Base-by-base conservation (phyloP, 164 flowering plant species). In the Aristolochia californica region DNA sequence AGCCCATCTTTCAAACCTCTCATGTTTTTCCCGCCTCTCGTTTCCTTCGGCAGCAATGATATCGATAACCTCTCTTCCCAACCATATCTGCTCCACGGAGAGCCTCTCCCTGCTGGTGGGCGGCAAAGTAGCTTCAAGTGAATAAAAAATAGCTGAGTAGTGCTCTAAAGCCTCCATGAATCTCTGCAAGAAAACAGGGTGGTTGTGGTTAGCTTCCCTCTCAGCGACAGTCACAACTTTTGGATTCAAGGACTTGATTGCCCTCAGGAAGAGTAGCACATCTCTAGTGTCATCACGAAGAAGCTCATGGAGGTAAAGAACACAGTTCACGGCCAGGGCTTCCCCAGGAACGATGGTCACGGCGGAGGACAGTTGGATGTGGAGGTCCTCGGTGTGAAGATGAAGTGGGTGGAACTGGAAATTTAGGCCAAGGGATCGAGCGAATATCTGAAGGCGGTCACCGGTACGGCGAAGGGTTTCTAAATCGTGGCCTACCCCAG, bases 101-200 rank as follows among this genome's bases (percentile, higher is more conserved):
- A 79, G 53, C 73, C 98, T 74, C 71, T 93, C 95, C 48, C 70
- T 57, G 70, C 95, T 93, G 60, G 54, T 70, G 0, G 94, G 91
- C 2, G 97, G 98, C 63, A 88, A 60, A 2, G 95, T 89, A 0
- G 97, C 97, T 58, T 87, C 97, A 14, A 93, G 72, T 0, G 99
- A 89, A 11, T 87, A 87, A 58, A 87, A 93, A 5, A 89, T 44
- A 5, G 95, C 87, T 0, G 83, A 44, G 72, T 87, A 93, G 54
- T 89, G 83, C 20, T 84, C 88, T 64, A 85, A 25, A 0, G 97
- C 95, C 71, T 80, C 91, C 63, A 68, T 64, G 55, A 93, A 82
- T 57, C 95, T 69, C 57, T 70, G 74, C 63, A 75, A 5, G 72
- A 87, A 85, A 2, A 65, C n/a, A 0, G 91, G 87, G 54, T 76